Evolutionary conservation across 176 grass and related monocot genomes (phyloP), one percentile per base, ranked within the genome.

Genomic region (Metroxylon sagu): DNA sequence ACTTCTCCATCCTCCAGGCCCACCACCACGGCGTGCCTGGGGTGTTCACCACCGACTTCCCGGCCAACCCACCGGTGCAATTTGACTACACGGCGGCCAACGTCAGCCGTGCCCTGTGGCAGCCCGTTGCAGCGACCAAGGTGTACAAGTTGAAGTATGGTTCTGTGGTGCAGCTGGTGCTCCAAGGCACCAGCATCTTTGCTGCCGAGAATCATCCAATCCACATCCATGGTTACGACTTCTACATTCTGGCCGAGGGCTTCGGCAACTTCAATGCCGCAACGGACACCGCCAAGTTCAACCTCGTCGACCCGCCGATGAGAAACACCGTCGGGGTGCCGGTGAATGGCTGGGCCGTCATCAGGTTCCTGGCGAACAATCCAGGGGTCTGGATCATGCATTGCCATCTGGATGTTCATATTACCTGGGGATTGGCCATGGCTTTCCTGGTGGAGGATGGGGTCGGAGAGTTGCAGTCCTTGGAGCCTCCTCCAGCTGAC

Each of bases 301-400:
- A 97, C 84, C 66, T 97, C 0, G 72, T 82, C 0, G 87, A 97
- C 59, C 92, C 92, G 7, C 81, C 92, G 18, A 72, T 85, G 81
- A 64, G 87, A 78, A 97, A 97, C 69, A 97, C 92, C 12, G 87
- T 91, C 16, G 83, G 49, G 49, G 92, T 97, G 70, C 87, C 91
- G 1, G 83, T 90, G 16, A 95, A 82, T 27, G 91, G 91, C 2
- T 95, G 91, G 91, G 91, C 91, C 0, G 91, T 90, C 10, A 90
- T 96, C 59, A 52, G 91, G 55, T 90, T 86, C 56, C 77, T 85
- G 19, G 91, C 86, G 0, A 80, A 96, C 63, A 96, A 96, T 57
- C 91, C 91, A 0, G 91, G 87, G 31, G 83, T 90, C 31, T 90
- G 92, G 92, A 80, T 96, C n/a, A 88, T 96, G 86, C 91, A 95